phyloP scores from a whole-genome alignment of 2,329 filamentous ascomycete genomes.

The Colletotrichum sp. region DNA sequence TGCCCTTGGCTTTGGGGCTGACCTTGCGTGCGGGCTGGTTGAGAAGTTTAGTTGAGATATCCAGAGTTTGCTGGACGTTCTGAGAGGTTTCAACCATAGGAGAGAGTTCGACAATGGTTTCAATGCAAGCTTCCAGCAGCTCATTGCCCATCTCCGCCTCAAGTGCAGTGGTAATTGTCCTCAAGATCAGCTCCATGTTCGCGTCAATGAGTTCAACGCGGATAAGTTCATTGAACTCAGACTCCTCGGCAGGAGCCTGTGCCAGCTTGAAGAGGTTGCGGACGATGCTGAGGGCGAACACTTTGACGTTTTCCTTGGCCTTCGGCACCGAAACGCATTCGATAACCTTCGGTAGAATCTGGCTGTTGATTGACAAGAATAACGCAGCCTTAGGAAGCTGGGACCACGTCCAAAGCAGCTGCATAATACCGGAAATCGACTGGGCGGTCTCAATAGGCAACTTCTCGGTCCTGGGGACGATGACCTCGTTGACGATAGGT shows the following conservation, averaged over 20 bases:
- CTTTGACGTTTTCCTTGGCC: constrained; percentile 84
- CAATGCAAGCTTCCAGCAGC: constrained; percentile 79
- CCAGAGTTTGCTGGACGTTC: constrained; percentile 78
- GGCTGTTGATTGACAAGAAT: constrained; percentile 67
- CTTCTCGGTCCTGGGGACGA: constrained; percentile 78
- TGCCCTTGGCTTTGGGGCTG: constrained; percentile 81
- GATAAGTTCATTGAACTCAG: constrained; percentile 60
- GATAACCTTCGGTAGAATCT: constrained; percentile 73
- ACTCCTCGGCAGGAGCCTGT: constrained; percentile 57
- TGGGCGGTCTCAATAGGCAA: constrained; percentile 88
- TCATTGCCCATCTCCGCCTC: constrained; percentile 69
- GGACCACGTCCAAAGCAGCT: constrained; percentile 83
- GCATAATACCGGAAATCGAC: constrained; percentile 82
- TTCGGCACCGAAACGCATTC: constrained; percentile 75
- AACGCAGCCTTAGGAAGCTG: constrained; percentile 67
- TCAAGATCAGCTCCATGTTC: constrained; percentile 65
- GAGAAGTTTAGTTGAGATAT: constrained; percentile 81
- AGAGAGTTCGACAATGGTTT: constrained; percentile 78
- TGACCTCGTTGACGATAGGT: constrained; percentile 74
- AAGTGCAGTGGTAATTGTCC: constrained; percentile 72
- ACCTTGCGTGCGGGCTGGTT: constrained; percentile 85
- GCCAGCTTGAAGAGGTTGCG: constrained; percentile 70
- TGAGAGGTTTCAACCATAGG: constrained; percentile 70
- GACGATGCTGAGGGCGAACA: constrained; percentile 80
- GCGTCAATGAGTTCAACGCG: constrained; percentile 60